These are phyloP conservation scores for Hypoxylon sp. DNA, from an alignment of 2,329 filamentous ascomycete species.

Conservation along the genomic window DNA sequence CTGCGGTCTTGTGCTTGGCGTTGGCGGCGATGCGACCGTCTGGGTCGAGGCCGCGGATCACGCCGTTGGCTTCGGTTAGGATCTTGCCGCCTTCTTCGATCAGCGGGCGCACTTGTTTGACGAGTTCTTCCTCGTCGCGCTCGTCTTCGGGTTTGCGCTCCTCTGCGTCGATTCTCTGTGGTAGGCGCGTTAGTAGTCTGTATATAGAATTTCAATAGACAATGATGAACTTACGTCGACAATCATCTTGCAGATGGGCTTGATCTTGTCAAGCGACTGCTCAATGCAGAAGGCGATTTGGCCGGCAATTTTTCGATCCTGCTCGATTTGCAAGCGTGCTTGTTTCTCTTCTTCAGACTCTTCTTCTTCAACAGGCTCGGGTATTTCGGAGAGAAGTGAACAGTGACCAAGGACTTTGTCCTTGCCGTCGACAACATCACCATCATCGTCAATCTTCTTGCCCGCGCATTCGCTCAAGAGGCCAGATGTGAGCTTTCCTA, in stretches of 20 bases:
- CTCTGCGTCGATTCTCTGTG: constrained; percentile 77
- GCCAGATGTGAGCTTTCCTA: constrained; percentile 75
- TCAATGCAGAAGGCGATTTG: constrained; percentile 78
- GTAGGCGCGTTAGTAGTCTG: constrained; percentile 42
- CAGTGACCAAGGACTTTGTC: constrained; percentile 73
- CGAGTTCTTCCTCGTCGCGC: constrained; percentile 87
- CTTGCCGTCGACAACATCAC: constrained; percentile 75
- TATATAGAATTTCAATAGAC: not conserved
- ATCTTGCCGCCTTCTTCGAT: constrained; percentile 87
- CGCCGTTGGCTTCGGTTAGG: constrained; percentile 84
- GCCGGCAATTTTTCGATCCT: constrained; percentile 78
- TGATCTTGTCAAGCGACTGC: constrained; percentile 83
- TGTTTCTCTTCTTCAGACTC: constrained; percentile 68
- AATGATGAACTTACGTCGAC: constrained; percentile 66
- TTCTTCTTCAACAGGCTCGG: constrained; percentile 49
- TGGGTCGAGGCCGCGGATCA: constrained; percentile 87
- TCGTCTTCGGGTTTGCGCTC: constrained; percentile 86
- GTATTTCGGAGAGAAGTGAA: constrained; percentile 69
- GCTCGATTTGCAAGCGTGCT: constrained; percentile 63
- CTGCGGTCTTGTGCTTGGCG: constrained; percentile 81
- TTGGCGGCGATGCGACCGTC: constrained; percentile 86
- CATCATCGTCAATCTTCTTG: constrained; percentile 75
- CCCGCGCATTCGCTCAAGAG: constrained; percentile 70
- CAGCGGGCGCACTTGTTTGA: constrained; percentile 84
- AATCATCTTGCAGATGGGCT: constrained; percentile 87